Evolutionary conservation across 2,329 filamentous ascomycete genomes (phyloP).

Genomic region (Aspergillus quadrilineatus): DNA sequence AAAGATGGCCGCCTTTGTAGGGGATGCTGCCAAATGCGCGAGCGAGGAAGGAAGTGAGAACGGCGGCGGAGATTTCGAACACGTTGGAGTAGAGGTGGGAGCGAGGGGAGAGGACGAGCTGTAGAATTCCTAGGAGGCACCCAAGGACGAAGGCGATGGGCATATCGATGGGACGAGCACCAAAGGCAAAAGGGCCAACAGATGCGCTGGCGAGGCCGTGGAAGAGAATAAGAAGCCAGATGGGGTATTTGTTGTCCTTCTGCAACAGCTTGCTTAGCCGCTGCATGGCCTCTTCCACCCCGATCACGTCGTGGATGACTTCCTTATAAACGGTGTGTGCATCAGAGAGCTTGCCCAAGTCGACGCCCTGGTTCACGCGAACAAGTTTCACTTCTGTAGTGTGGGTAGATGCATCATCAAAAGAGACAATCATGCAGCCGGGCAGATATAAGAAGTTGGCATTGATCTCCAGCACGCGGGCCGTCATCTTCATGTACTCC

Average conservation of each 20-base stretch:
- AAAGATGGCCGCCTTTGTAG: constrained; percentile 51
- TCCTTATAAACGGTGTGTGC: constrained; percentile 52
- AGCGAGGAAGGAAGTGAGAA: constrained; percentile 68
- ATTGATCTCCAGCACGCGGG: constrained; percentile 82
- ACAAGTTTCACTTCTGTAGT: constrained; percentile 51
- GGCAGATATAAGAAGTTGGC: constrained; percentile 90
- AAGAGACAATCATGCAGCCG: constrained; percentile 92
- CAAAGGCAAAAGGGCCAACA: constrained; percentile 80
- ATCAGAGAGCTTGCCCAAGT: constrained; percentile 47
- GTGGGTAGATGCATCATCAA: constrained; percentile 58
- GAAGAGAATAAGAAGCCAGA: constrained; percentile 60
- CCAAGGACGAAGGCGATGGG: constrained; percentile 77
- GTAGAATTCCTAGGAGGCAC: constrained; percentile 70
- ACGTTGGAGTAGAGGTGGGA: constrained; percentile 69
- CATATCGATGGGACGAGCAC: constrained; percentile 74
- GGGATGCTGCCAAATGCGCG: constrained; percentile 67
- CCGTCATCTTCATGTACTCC: constrained; percentile 87
- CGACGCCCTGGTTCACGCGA: constrained; percentile 44
- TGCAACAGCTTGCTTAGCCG: constrained; percentile 57
- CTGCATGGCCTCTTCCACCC: constrained; percentile 48
- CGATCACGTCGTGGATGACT: constrained; percentile 50
- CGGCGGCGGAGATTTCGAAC: constrained; percentile 64
- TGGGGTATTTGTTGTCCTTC: constrained; percentile 56
- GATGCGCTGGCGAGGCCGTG: constrained; percentile 74
- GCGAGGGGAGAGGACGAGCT: constrained; percentile 71